Evolutionary conservation across 2,329 filamentous ascomycete genomes (phyloP), one percentile per base, ranked within the genome.

Genomic region (Rutstroemia sp.): DNA sequence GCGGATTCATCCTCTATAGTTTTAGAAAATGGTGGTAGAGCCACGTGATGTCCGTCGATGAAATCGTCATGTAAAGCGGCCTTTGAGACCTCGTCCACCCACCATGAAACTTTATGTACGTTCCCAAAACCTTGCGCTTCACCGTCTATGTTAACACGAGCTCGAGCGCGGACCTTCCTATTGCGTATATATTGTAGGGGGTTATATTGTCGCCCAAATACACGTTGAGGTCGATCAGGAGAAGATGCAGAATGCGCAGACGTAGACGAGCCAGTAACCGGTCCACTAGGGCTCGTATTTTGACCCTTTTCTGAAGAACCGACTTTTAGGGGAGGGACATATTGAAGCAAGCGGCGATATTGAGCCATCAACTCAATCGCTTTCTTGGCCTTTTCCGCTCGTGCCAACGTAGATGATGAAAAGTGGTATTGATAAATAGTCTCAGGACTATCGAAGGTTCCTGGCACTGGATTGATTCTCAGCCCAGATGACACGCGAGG

Each of bases 101-200:
- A 97, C 34, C 78, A 75, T 51, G 81, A 81, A 7, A 96, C 89
- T 47, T 76, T 81, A 3, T 81, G 76, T 1, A 89, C 75, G 69
- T 96, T 85, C 40, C 82, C 78, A 75, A 95, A 97, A 1, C 88
- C 89, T 63, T 88, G 85, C 1, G 78, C 77, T 60, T 89, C 84
- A 16, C 88, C 84, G 65, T 94, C 83, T 36, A 96, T 85, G 0
- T 80, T 73, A 61, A 81, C 85, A 42, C 89, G 82, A 72, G 95
- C 89, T 16, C 92, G 81, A 25, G 87, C 86, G 60, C 94, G 81
- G 12, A 94, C 81, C 68, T 92, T 92, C 48, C 92, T 82, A 68
- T 99, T 97, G 19, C 94, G 86, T 55, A 97, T 88, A 64, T 90
- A 90, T 70, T 97, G 94, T 23, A 99, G 73, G 4, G 92, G 94